A percentile compares a stretch with the other conserved stretches of the same genome.
phyloP scores from a whole-genome alignment of 1,139 yeast genomes.

The Pneumocystis murina region DNA sequence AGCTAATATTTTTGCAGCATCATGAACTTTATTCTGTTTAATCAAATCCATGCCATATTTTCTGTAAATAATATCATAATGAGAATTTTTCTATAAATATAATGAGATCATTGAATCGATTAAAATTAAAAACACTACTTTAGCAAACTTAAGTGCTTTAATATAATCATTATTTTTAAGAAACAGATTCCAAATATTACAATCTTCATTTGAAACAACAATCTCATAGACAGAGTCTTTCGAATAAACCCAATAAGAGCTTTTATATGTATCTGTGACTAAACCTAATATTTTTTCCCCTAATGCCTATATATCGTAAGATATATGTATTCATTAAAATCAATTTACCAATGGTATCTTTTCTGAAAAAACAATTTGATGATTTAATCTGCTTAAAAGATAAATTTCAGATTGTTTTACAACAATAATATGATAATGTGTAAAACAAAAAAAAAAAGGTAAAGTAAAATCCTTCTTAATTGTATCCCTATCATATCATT shows the following conservation, averaged over 20 bases:
- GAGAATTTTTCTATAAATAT: slow-evolving; percentile 15
- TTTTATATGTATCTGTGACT: slow-evolving; percentile 39
- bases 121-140: slow-evolving; percentile 21
- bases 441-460: slow-evolving; percentile 19
- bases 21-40: slow-evolving; percentile 22
- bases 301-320: slow-evolving; percentile 9
- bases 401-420: slow-evolving; percentile 30
- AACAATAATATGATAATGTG: slow-evolving; percentile 40
- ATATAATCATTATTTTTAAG: slow-evolving; percentile 48
- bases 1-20: slow-evolving; percentile 55
- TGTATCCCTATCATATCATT: background rate
- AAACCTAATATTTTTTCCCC: slow-evolving; percentile 40
- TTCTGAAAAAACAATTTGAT: slow-evolving; percentile 32
- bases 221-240: slow-evolving; percentile 45
- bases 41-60: slow-evolving; percentile 50
- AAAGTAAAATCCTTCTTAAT: background rate
- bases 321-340: background rate
- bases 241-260: slow-evolving; percentile 51
- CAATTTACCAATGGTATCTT: slow-evolving; percentile 20
- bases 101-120: background rate
- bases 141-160: slow-evolving; percentile 43
- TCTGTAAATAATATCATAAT: slow-evolving; percentile 41
- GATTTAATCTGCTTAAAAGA: slow-evolving; percentile 38
- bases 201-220: slow-evolving; percentile 50
- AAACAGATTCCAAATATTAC: slow-evolving; percentile 63